Evolutionary conservation across 2,329 filamentous ascomycete species (phyloP).

Genomic region (Penicillium sp.): DNA sequence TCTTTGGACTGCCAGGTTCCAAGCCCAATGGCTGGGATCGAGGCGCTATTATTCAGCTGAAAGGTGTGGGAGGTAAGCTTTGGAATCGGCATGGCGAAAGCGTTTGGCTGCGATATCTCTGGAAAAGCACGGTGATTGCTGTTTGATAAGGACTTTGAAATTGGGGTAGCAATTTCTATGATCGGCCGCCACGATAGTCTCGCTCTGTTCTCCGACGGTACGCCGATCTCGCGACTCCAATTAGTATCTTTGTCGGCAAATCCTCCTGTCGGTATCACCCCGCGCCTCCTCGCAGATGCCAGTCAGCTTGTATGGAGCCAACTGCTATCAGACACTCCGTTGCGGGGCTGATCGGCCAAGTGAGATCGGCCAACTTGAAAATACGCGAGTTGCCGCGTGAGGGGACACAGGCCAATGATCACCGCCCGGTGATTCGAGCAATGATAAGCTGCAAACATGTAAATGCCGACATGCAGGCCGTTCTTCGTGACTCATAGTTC

Average conservation of each 20-base stretch:
- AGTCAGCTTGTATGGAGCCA: neutral
- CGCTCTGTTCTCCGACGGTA: neutral
- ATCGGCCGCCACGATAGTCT: neutral
- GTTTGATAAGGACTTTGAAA: neutral
- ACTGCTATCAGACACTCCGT: neutral
- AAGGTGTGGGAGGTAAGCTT: neutral
- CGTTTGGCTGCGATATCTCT: neutral
- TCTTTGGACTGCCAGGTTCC: conserved; percentile 66
- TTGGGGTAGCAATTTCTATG: neutral
- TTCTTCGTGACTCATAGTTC: neutral
- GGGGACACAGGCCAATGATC: neutral
- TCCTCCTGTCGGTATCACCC: neutral
- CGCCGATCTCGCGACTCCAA: neutral
- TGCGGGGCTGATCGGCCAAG: neutral
- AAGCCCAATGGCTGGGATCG: neutral
- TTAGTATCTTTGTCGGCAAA: neutral
- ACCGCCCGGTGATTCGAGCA: neutral
- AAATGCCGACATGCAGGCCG: neutral
- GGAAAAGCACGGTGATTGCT: neutral
- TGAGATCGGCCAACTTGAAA: neutral
- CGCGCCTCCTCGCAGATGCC: neutral
- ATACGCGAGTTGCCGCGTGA: neutral
- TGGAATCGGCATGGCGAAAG: neutral
- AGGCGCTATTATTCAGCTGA: neutral
- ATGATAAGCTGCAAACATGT: neutral